Evolutionary conservation across 768 basidiomycete species (phyloP), one percentile per base, ranked within the genome.

Genomic region (Mycena galopus): DNA sequence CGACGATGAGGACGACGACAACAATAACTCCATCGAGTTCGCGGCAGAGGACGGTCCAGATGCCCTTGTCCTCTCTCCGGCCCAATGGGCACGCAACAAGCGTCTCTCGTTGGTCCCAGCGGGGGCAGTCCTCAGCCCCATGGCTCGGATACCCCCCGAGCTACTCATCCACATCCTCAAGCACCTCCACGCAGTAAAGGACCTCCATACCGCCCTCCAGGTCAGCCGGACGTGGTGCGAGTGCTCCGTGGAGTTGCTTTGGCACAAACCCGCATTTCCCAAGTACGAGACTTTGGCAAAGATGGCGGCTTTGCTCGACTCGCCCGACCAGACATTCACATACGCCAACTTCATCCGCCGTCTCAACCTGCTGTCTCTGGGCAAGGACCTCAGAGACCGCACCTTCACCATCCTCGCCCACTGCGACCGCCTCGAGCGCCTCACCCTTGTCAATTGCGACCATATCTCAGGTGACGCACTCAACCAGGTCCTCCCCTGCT

Each of bases 141-240:
- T 93, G 78, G 86, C 91, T 9, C 84, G 85, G 60, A 85, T 98
- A 5, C 97, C 97, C 10, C 93, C 94, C 69, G 97, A 99, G 81
- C 89, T 99, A 47, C 91, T 98, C 78, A 94, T 98, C 19, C 93
- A 97, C 79, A 94, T 98, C 78, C 88, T 99, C 76, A 94, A 93
- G 75, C 90, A 96, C 76, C 87, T 99, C 16, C 89, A 93, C 75
- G 87, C 90, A 0, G 84, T 92, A 33, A 86, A 88, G 70, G 94
- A 97, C 81, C 88, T 98, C 57, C 89, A 93, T 73, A 85, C 87
- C 74, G 88, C 90, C 47, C 87, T 97, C 71, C 90, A 93, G 67
- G 96, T 98, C 30, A 96, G 92, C 23, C 91, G 95, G 68, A 88
- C 91, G 30, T 99, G 97, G 96, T 98, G 96, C 86, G 93, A 97